These are phyloP conservation scores for Ecytonucleospora hepatopenaei DNA, from an alignment of 371 early-diverging fungal species.

Conservation along the genomic window DNA sequence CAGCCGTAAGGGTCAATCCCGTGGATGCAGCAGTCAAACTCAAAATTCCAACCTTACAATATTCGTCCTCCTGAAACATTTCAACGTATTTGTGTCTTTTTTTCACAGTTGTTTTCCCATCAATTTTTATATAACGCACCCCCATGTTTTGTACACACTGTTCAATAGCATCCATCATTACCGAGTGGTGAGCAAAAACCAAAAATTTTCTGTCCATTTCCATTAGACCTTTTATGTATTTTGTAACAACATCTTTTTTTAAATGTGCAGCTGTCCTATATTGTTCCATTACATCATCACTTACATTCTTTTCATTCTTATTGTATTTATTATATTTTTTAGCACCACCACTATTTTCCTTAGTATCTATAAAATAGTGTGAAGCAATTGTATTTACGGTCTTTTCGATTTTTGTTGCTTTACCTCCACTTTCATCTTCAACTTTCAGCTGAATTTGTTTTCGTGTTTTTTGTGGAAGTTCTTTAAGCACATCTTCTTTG, in stretches of 20 bases:
- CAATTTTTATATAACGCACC: constrained; percentile 59
- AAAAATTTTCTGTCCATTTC: constrained; percentile 59
- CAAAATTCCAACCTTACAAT: constrained; percentile 58
- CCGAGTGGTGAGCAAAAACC: constrained; percentile 61
- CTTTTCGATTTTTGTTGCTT: not conserved
- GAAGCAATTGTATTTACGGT: not conserved
- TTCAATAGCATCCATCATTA: constrained; percentile 56
- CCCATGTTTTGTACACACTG: constrained; percentile 31
- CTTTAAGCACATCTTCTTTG: constrained; percentile 58
- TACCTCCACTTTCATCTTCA: constrained; percentile 13
- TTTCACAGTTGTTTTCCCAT: constrained; percentile 58
- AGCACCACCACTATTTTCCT: constrained; percentile 13
- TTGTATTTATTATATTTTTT: not conserved
- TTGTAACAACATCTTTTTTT: constrained; percentile 57
- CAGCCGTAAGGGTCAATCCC: constrained; percentile 61
- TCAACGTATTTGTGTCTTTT: constrained; percentile 34
- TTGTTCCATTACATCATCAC: constrained; percentile 11
- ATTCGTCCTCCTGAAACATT: constrained; percentile 54
- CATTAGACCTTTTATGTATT: constrained; percentile 58
- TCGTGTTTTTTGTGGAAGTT: constrained; percentile 58
- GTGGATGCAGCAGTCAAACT: constrained; percentile 60
- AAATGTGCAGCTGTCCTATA: constrained; percentile 50
- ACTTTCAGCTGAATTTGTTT: constrained; percentile 25
- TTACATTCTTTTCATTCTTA: constrained; percentile 12
- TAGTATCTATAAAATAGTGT: constrained; percentile 26